phyloP scores from a whole-genome alignment of 768 basidiomycete species.

The Tulasnella sp. region DNA sequence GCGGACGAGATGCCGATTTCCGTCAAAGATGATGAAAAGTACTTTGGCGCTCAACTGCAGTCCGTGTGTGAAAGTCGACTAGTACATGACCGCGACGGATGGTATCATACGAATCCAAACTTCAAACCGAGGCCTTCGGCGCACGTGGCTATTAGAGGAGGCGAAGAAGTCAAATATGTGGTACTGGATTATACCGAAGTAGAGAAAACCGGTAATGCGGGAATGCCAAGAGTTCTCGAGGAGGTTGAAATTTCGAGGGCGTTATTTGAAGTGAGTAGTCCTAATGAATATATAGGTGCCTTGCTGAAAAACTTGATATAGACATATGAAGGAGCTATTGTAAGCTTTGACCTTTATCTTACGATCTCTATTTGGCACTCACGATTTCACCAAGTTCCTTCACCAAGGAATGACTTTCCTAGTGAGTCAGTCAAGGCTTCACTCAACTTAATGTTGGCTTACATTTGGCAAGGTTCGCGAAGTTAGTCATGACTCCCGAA shows the following conservation, averaged over 20 bases:
- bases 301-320: background rate
- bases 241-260: constrained; percentile 75
- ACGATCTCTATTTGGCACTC: background rate
- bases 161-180: constrained; percentile 63
- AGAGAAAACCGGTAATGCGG: constrained; percentile 24
- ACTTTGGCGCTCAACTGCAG: constrained; percentile 51
- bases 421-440: constrained; percentile 30
- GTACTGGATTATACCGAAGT: constrained; percentile 49
- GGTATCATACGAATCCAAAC: constrained; percentile 75
- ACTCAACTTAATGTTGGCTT: background rate
- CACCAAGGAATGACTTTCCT: constrained; percentile 77
- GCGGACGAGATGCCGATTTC: constrained; percentile 74
- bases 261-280: constrained; percentile 49
- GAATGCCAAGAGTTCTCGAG: constrained; percentile 44
- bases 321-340: constrained; percentile 73
- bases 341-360: constrained; percentile 26
- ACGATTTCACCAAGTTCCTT: constrained; percentile 45
- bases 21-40: constrained; percentile 41
- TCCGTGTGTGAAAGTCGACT: constrained; percentile 51
- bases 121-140: constrained; percentile 65
- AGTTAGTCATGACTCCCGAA: constrained; percentile 62
- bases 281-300: background rate
- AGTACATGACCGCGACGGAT: constrained; percentile 61
- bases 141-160: constrained; percentile 61
- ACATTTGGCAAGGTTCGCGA: constrained; percentile 48